Evolutionary conservation across 177 flowering plant species (phyloP).

Genomic region (Vitis hybrid): DNA sequence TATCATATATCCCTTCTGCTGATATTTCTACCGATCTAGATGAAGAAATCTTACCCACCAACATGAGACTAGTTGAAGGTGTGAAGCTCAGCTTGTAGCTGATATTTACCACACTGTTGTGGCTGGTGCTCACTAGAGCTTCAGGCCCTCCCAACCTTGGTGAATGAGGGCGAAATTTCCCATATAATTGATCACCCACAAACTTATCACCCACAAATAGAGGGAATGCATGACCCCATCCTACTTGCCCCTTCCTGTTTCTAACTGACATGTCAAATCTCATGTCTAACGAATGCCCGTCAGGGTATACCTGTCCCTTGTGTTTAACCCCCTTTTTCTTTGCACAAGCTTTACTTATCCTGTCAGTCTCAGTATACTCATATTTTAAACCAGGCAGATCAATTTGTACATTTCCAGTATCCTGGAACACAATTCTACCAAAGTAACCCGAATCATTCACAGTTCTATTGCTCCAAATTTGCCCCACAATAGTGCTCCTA

Average conservation of each 20-base stretch:
- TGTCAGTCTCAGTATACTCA: slow-evolving; percentile 45
- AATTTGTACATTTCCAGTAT: not conserved
- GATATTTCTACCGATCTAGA: slow-evolving; percentile 27
- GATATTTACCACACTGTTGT: slow-evolving; percentile 37
- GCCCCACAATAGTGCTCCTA: slow-evolving; percentile 43
- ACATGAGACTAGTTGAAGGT: slow-evolving; percentile 10
- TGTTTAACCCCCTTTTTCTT: slow-evolving; percentile 17
- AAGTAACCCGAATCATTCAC: slow-evolving; percentile 47
- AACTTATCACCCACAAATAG: slow-evolving; percentile 46
- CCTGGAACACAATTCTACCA: slow-evolving; percentile 31
- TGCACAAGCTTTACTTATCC: slow-evolving; percentile 39
- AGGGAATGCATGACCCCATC: slow-evolving; percentile 43
- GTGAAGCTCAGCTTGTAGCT: slow-evolving; percentile 53
- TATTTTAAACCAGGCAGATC: slow-evolving; percentile 39
- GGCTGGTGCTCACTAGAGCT: slow-evolving; percentile 8
- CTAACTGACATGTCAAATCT: slow-evolving; percentile 44
- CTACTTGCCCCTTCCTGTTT: slow-evolving; percentile 22
- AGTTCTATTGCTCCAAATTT: slow-evolving; percentile 57
- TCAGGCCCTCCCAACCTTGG: not conserved
- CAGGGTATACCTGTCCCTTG: slow-evolving; percentile 46
- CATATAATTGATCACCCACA: slow-evolving; percentile 6
- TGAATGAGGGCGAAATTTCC: not conserved
- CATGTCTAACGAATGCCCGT: slow-evolving; percentile 51
- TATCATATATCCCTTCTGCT: slow-evolving; percentile 79
- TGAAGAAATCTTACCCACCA: slow-evolving; percentile 12